Base-by-base conservation (phyloP, 768 basidiomycete species). In the Podaxis mareebaensis region DNA sequence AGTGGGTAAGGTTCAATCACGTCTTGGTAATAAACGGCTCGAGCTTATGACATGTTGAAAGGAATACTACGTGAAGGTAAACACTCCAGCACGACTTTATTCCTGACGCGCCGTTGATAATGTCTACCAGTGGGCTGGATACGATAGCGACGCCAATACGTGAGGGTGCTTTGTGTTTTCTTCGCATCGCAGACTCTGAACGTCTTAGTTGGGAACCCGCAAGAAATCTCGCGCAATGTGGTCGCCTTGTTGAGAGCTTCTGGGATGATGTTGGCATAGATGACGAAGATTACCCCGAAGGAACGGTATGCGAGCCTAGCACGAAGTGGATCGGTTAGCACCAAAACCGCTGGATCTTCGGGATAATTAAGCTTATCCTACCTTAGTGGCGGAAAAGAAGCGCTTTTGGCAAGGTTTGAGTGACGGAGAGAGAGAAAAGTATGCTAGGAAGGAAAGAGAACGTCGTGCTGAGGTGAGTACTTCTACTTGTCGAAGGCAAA, bases 1-100 rank as follows among this genome's bases (percentile, higher is more conserved):
- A 63, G 36, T 63, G 61, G 61, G 61, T 63, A 33, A 56, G 44
- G 1, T 63, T 49, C 11, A n/a, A 24, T 28, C 22, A 48, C 4
- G 1, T 51, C 17, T 13, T 15, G 15, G 8, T 24, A 12, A 30
- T 49, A 26, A 22, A n/a, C 20, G 11, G n/a, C 6, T 46, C n/a
- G 4, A n/a, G 24, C 55, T 57, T n/a, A 51, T 40, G 15, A 13
- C 1, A 3, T 40, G 33, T 26, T 38, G 46, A 38, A n/a, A 76
- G 90, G 84, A 89, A 74, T 92, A 91, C 67, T 70, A 68, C 58
- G 89, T 91, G 44, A 91, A 91, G 79, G 90, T 90, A 64, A 64
- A 58, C 52, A 36, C 36, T 62, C 33, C n/a, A 33, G 36, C 56
- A n/a, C 26, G 24, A 6, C 33, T 36, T 24, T 28, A 17, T 12